Evolutionary conservation across 768 basidiomycete species (phyloP).

Genomic region (Mycena filopes): DNA sequence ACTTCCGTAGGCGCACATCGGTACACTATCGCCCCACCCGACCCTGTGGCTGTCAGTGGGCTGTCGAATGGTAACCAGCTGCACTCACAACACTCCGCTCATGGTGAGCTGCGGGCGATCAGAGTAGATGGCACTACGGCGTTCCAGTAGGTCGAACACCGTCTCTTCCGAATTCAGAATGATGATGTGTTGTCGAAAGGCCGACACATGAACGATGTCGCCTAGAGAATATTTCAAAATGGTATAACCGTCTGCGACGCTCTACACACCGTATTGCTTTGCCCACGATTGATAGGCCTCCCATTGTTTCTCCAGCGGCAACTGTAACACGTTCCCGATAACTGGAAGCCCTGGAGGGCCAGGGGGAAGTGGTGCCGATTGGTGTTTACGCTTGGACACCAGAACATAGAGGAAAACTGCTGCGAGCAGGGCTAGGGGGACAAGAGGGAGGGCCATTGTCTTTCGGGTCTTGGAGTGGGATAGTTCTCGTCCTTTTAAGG

Average conservation of each 20-base stretch:
- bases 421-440: too few species aligned
- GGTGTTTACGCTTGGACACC: too few species aligned
- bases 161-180: conserved; percentile 7
- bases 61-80: too few species aligned
- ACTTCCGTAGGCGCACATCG: neutral
- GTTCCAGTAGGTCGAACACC: conserved; percentile 5
- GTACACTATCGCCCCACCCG: conserved; percentile 1
- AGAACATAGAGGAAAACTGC: too few species aligned
- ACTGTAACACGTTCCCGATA: conserved; percentile 1
- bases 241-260: too few species aligned
- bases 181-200: conserved; percentile 6
- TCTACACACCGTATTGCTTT: conserved; percentile 9
- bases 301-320: neutral
- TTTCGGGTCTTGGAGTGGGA: too few species aligned
- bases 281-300: neutral
- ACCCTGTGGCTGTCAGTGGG: too few species aligned
- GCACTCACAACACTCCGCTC: neutral
- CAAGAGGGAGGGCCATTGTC: too few species aligned
- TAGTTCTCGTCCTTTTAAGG: too few species aligned
- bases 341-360: neutral
- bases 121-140: conserved; percentile 6
- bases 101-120: conserved; percentile 7
- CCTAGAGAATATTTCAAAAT: too few species aligned
- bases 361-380: conserved; percentile 1
- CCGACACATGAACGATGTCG: conserved; percentile 15